Evolutionary conservation across 2,329 filamentous ascomycete genomes (phyloP).

Genomic region (Pseudocercospora musae): DNA sequence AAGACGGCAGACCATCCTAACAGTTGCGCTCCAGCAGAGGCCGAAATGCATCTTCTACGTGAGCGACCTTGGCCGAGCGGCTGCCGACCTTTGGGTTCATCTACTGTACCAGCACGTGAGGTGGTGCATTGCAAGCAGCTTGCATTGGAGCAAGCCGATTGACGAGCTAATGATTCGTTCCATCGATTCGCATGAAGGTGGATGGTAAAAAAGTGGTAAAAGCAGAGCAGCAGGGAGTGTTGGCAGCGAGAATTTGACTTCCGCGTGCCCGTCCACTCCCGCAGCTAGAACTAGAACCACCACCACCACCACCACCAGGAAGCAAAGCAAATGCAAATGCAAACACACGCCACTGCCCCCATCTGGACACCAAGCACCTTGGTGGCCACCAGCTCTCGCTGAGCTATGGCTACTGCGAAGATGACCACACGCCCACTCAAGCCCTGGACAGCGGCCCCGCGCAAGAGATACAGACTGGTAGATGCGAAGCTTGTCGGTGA

Average conservation of each 20-base stretch:
- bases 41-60: neutral
- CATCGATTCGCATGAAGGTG: neutral
- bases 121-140: neutral
- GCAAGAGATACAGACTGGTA: constrained; percentile 23
- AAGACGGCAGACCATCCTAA: neutral
- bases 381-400: neutral
- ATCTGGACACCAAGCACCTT: neutral
- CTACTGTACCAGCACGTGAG: neutral
- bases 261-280: neutral
- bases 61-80: neutral
- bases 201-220: neutral
- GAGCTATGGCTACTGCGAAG: constrained; percentile 1
- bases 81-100: neutral
- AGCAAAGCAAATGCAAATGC: no score
- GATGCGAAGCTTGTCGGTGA: constrained; percentile 25
- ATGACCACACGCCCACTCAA: constrained; percentile 18
- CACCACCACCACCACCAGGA: no score
- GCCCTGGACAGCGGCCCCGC: constrained; percentile 23
- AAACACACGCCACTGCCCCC: neutral
- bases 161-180: neutral
- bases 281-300: no score
- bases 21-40: neutral
- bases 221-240: neutral
- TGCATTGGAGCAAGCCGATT: neutral
- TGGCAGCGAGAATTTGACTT: neutral